Evolutionary conservation across 139 green algal species (phyloP).

Genomic region (Deuterostichococcus epilithicus): DNA sequence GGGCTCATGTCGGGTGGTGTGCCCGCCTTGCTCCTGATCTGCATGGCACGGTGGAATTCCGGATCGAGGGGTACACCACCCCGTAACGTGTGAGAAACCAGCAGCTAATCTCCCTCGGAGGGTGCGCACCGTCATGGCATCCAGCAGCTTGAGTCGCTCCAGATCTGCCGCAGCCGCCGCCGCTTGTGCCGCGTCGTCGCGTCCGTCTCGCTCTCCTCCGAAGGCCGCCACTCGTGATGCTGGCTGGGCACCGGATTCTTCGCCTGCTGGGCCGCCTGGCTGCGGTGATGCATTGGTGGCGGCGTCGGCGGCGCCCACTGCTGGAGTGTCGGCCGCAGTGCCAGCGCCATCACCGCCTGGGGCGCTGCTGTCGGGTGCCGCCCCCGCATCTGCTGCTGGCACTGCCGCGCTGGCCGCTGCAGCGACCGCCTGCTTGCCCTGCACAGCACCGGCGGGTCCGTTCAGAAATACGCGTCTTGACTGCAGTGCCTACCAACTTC

Average conservation of each 20-base stretch:
- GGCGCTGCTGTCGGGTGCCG: not conserved
- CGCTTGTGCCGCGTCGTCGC: not conserved
- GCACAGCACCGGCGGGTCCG: too few relatives aligned
- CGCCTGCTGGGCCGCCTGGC: not conserved
- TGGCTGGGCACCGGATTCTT: not conserved
- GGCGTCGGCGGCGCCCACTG: too few relatives aligned
- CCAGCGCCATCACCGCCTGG: not conserved
- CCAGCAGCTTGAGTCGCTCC: conserved; percentile 45
- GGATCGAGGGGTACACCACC: too few relatives aligned
- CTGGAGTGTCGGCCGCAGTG: not conserved
- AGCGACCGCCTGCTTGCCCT: too few relatives aligned
- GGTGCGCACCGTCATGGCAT: conserved; percentile 56
- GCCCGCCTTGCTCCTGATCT: too few relatives aligned
- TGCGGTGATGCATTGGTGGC: not conserved
- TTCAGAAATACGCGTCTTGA: too few relatives aligned
- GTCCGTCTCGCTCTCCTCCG: not conserved
- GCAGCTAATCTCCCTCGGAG: not conserved
- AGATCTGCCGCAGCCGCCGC: conserved; percentile 37
- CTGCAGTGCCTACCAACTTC: too few relatives aligned
- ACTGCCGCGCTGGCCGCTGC: not conserved
- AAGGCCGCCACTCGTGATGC: not conserved
- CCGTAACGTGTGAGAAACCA: too few relatives aligned
- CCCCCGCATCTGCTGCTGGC: not conserved
- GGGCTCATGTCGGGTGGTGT: too few relatives aligned
- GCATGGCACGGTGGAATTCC: too few relatives aligned